Evolutionary conservation across 306 rosid species (phyloP).

Genomic region (Rubus parviflorus): DNA sequence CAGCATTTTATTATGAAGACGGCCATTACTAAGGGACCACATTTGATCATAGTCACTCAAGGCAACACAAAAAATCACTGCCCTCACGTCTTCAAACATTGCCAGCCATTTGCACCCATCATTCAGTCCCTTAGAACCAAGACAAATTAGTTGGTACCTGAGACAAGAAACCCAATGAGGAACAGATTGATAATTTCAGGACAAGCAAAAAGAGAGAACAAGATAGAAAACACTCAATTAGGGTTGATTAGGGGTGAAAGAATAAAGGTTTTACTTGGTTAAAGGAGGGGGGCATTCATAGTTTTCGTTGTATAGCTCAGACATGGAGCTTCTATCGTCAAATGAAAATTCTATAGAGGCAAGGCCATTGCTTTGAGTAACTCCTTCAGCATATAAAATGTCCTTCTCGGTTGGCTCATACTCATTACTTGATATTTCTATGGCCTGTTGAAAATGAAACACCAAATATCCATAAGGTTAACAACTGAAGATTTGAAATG

Average conservation of each 20-base stretch:
- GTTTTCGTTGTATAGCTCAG: conserved; percentile 69
- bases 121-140: conserved; percentile 70
- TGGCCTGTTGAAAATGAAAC: conserved; percentile 54
- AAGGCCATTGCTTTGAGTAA: conserved; percentile 86
- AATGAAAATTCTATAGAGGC: conserved; percentile 80
- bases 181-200: conserved; percentile 19
- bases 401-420: conserved; percentile 87
- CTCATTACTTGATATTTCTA: conserved; percentile 89
- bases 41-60: conserved; percentile 78
- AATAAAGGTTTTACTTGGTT: conserved; percentile 55
- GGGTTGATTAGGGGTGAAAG: conserved; percentile 15
- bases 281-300: conserved; percentile 54
- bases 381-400: conserved; percentile 80
- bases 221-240: not conserved
- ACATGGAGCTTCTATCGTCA: conserved; percentile 84
- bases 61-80: conserved; percentile 74
- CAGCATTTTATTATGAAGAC: conserved; percentile 61
- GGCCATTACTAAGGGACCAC: conserved; percentile 50
- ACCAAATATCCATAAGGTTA: conserved; percentile 8
- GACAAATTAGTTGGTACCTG: conserved; percentile 77
- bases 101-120: conserved; percentile 90
- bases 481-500: not conserved
- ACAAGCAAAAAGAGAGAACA: conserved; percentile 15
- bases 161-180: conserved; percentile 24
- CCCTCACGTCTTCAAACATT: conserved; percentile 89